Percentiles rank a stretch among this genome's conserved stretches.
Conservation (phyloP, 2,329 filamentous ascomycete genomes). For the Cercospora citrullina region DNA sequence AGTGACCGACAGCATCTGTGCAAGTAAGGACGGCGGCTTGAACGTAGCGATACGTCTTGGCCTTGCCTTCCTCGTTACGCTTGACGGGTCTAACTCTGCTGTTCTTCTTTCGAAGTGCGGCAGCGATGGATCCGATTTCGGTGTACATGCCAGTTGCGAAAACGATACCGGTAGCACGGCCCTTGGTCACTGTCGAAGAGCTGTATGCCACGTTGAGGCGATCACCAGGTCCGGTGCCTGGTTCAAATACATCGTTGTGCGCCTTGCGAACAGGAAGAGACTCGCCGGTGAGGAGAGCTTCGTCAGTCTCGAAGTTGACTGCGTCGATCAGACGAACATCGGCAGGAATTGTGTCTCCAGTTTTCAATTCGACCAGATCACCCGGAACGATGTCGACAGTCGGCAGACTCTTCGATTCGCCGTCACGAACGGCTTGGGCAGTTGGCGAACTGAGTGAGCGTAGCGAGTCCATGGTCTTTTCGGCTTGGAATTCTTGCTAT, state of each 20-base stretch:
- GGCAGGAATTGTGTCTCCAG: conserved; percentile 53
- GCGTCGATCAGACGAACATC: conserved; percentile 47
- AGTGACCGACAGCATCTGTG: conserved; percentile 60
- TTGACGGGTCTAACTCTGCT: conserved; percentile 46
- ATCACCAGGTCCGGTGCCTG: conserved; percentile 63
- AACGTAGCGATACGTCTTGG: conserved; percentile 41
- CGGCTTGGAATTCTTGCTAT: conserved; percentile 48
- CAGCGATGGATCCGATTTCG: conserved; percentile 75
- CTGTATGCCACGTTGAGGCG: conserved; percentile 71
- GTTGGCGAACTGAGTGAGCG: conserved; percentile 50
- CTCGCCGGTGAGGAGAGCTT: conserved; percentile 73
- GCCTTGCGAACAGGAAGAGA: conserved; percentile 68
- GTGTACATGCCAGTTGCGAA: conserved; percentile 71
- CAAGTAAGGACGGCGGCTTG: conserved; percentile 56
- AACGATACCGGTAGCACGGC: conserved; percentile 68
- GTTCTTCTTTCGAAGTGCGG: conserved; percentile 62
- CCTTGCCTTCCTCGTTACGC: conserved; percentile 40
- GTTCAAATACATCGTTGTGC: conserved; percentile 55
- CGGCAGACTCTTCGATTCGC: conserved; percentile 44
- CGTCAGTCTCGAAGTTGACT: conserved; percentile 73
- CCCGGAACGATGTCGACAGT: conserved; percentile 50
- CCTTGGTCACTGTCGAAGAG: conserved; percentile 70
- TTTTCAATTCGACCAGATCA: conserved; percentile 50
- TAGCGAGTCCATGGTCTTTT: conserved; percentile 53
- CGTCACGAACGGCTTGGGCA: conserved; percentile 49